phyloP scores from a whole-genome alignment of 106 monocot genomes.

The Iris macrosiphon region DNA sequence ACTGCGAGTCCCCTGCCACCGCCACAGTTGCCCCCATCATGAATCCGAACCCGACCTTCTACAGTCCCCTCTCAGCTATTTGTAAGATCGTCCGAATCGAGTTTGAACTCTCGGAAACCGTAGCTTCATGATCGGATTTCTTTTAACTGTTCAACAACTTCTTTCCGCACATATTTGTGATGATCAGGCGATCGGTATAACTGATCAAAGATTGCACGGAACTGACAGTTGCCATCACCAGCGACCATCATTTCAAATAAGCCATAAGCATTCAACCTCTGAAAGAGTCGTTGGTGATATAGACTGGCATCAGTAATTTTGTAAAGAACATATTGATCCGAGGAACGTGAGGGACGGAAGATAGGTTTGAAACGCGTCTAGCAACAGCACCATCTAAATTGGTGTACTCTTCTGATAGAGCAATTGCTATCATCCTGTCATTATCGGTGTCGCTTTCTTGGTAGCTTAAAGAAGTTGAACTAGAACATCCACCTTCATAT shows the following conservation, averaged over 20 bases:
- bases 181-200: conserved; percentile 75
- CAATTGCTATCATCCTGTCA: conserved; percentile 85
- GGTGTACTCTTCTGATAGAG: conserved; percentile 90
- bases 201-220: conserved; percentile 92
- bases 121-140: no score
- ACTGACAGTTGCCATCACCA: conserved; percentile 98
- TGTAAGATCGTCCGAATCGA: conserved; percentile 55
- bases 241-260: conserved; percentile 83
- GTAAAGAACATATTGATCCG: conserved; percentile 65
- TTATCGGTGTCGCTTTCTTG: conserved; percentile 43
- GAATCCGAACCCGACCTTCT: conserved; percentile 57
- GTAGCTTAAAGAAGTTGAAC: conserved; percentile 37
- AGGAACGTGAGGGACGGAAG: conserved; percentile 81
- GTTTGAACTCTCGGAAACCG: no score
- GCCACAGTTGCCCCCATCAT: conserved; percentile 47
- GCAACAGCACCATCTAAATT: conserved; percentile 66
- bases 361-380: conserved; percentile 56
- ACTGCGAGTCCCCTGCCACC: conserved; percentile 11
- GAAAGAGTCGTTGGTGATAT: conserved; percentile 64
- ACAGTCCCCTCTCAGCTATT: conserved; percentile 65
- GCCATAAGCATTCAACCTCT: conserved; percentile 77
- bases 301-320: conserved; percentile 49
- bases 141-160: conserved; percentile 91
- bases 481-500: conserved; percentile 40
- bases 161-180: conserved; percentile 82